Conservation (phyloP, 2,329 filamentous ascomycete genomes). For the Talaromyces pinophilus region DNA sequence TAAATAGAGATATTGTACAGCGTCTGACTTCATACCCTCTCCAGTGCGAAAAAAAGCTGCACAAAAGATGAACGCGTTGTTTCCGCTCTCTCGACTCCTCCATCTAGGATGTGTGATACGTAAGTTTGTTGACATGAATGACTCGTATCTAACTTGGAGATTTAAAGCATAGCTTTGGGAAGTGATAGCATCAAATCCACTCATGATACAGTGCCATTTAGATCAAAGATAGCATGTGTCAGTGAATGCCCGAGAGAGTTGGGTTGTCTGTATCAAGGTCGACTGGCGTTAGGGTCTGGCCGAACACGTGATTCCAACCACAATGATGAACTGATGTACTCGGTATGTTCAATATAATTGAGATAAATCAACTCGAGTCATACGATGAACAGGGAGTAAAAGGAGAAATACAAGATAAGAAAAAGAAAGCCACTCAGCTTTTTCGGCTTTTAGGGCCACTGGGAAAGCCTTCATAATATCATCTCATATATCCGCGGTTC, state of each 20-base stretch:
- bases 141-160: conserved; percentile 33
- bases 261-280: conserved; percentile 30
- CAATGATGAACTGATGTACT: too few relatives aligned
- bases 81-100: conserved; percentile 19
- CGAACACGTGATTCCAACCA: too few relatives aligned
- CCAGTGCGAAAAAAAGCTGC: conserved; percentile 29
- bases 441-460: too few relatives aligned
- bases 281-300: too few relatives aligned
- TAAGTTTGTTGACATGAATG: conserved; percentile 28
- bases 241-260: conserved; percentile 32
- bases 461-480: too few relatives aligned
- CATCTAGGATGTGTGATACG: conserved; percentile 26
- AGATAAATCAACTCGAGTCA: too few relatives aligned
- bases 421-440: too few relatives aligned
- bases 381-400: too few relatives aligned
- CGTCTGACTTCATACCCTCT: conserved; percentile 30
- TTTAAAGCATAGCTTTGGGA: conserved; percentile 26
- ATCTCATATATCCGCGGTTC: too few relatives aligned
- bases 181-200: conserved; percentile 28
- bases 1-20: conserved; percentile 29
- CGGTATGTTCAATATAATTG: too few relatives aligned
- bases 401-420: too few relatives aligned
- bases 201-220: conserved; percentile 27
- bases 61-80: too few relatives aligned
- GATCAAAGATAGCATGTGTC: conserved; percentile 25